These are phyloP conservation scores for Coemansia umbellata DNA, from an alignment of 192 early-diverging fungal genomes.

Conservation along the genomic window DNA sequence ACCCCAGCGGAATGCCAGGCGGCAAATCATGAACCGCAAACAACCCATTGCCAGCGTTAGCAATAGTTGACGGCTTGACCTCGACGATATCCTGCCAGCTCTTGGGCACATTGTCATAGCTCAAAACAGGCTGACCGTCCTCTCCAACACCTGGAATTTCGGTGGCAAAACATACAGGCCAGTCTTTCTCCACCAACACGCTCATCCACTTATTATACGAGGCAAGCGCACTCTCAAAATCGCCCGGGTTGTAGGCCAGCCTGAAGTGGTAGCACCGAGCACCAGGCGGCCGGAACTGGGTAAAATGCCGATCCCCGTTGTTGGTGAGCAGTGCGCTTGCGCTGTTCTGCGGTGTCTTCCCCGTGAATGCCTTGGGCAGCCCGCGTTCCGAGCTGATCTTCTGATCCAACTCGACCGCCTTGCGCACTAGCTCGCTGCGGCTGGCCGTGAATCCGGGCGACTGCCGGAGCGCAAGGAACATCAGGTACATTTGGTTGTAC, in stretches of 20 bases:
- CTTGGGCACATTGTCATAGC: slow-evolving; percentile 32
- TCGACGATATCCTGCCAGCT: slow-evolving; percentile 60
- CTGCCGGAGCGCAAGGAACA: slow-evolving; percentile 76
- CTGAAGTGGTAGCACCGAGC: slow-evolving; percentile 68
- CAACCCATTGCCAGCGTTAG: slow-evolving; percentile 68
- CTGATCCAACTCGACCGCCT: slow-evolving; percentile 73
- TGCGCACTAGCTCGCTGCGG: slow-evolving; percentile 67
- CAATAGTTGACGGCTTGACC: slow-evolving; percentile 58
- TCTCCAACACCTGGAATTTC: slow-evolving; percentile 2
- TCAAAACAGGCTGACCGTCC: not conserved
- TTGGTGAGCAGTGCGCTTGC: slow-evolving; percentile 72
- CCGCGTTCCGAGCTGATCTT: slow-evolving; percentile 67
- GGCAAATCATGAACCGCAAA: slow-evolving; percentile 74
- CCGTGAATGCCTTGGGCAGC: slow-evolving; percentile 78
- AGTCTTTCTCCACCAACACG: slow-evolving; percentile 67
- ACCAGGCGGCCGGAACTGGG: slow-evolving; percentile 65
- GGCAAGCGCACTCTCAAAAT: slow-evolving; percentile 66
- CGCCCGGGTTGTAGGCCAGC: slow-evolving; percentile 74
- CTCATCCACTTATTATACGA: slow-evolving; percentile 75
- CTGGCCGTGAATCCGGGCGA: slow-evolving; percentile 64
- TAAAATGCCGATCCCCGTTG: slow-evolving; percentile 73
- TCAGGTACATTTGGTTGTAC: slow-evolving; percentile 85
- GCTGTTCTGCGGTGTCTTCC: slow-evolving; percentile 83
- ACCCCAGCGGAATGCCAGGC: slow-evolving; percentile 71
- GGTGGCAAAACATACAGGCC: slow-evolving; percentile 80